A percentile compares a stretch with the other conserved stretches of the same genome.
Evolutionary conservation across 352 stramenopile genomes (phyloP).

Genomic region (Halophytophthora batemanensis): DNA sequence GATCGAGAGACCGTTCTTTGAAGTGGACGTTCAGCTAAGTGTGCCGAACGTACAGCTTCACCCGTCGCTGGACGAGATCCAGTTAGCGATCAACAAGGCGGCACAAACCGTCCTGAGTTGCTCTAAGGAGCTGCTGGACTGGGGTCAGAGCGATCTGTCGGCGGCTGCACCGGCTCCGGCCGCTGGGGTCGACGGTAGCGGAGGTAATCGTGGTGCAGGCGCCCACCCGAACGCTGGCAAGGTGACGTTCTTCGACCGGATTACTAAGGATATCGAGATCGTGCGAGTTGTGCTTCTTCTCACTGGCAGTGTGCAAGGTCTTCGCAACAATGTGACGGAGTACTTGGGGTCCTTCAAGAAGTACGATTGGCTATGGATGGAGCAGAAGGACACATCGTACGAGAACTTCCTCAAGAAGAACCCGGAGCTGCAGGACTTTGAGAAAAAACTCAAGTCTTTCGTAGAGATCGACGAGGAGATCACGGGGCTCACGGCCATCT

Average conservation of each 20-base stretch:
- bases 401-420: conserved; percentile 93
- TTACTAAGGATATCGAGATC: conserved; percentile 99
- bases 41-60: conserved; percentile 92
- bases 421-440: conserved; percentile 95
- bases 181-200: conserved; percentile 7
- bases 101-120: conserved; percentile 96
- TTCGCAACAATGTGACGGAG: conserved; percentile 96
- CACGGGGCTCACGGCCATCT: conserved; percentile 73
- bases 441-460: conserved; percentile 96
- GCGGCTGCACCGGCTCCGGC: conserved; percentile 21
- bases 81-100: conserved; percentile 97
- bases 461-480: conserved; percentile 94
- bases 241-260: conserved; percentile 96
- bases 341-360: conserved; percentile 95
- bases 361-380: conserved; percentile 98
- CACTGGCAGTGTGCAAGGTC: conserved; percentile 96
- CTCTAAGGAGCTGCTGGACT: conserved; percentile 96
- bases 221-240: conserved; percentile 39
- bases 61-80: conserved; percentile 96
- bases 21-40: conserved; percentile 97
- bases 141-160: conserved; percentile 80
- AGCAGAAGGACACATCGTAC: conserved; percentile 96
- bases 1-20: conserved; percentile 96
- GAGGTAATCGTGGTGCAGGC: conserved; percentile 2
- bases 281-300: conserved; percentile 96